Conservation (phyloP, 257 asterid species). For the Avicennia marina region DNA sequence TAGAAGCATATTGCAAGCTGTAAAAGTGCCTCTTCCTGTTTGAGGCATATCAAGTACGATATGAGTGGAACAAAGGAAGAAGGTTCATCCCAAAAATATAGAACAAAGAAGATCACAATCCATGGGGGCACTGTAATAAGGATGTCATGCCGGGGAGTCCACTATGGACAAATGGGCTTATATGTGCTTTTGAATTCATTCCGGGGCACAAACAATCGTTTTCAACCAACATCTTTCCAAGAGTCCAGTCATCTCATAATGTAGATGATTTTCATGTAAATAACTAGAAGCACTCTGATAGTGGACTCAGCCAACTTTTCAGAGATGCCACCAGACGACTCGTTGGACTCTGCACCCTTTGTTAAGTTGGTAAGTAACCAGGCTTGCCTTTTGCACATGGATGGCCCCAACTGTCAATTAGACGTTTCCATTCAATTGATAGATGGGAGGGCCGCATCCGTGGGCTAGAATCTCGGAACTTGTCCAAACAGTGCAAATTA, state of each 20-base stretch:
- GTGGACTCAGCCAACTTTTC: conserved; percentile 26
- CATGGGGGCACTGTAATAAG: conserved; percentile 40
- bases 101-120: conserved; percentile 38
- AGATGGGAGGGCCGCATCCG: conserved; percentile 62
- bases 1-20: conserved; percentile 5
- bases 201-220: conserved; percentile 37
- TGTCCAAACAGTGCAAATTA: conserved; percentile 53
- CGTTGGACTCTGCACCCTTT: conserved; percentile 37
- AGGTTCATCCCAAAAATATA: conserved; percentile 28
- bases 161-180: conserved; percentile 86
- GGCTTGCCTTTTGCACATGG: conserved; percentile 24
- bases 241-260: conserved; percentile 17
- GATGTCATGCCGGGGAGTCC: conserved; percentile 54
- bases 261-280: conserved; percentile 12
- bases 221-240: conserved; percentile 37
- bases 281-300: conserved; percentile 20
- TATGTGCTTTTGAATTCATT: conserved; percentile 86
- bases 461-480: conserved; percentile 84
- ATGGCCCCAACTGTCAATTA: conserved; percentile 25
- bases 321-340: conserved; percentile 15
- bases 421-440: conserved; percentile 24
- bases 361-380: conserved; percentile 29
- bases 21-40: conserved; percentile 11
- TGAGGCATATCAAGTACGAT: conserved; percentile 13
- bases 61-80: conserved; percentile 42